These are phyloP conservation scores for Cyclotella kingstonii DNA, from an alignment of 108 stramenopile genomes.

Conservation along the genomic window DNA sequence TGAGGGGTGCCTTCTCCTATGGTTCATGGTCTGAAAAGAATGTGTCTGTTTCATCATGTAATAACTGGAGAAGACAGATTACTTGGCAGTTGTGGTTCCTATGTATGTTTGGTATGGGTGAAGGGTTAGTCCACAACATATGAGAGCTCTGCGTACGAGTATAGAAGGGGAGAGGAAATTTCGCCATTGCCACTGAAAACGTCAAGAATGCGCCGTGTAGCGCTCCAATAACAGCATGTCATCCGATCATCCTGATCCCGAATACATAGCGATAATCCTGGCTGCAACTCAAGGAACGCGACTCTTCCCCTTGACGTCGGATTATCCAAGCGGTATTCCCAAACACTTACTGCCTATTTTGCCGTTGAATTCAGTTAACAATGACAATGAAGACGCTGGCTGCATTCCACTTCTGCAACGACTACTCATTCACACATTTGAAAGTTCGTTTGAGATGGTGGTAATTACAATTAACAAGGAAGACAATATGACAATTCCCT, in stretches of 20 bases:
- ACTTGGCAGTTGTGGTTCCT: no score
- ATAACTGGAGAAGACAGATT: no score
- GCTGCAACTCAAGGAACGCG: conserved; percentile 68
- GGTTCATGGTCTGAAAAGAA: no score
- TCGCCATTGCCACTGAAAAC: no score
- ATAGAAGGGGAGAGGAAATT: no score
- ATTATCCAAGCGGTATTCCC: conserved; percentile 38
- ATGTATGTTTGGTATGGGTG: no score
- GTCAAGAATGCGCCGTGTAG: no score
- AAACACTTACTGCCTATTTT: conserved; percentile 68
- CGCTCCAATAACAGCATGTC: no score
- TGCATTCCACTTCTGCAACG: conserved; percentile 50
- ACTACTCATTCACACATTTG: conserved; percentile 31
- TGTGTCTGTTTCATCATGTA: no score
- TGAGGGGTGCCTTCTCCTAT: no score
- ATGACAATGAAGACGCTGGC: neutral
- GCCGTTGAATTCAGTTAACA: conserved; percentile 16
- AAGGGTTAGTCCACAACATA: no score
- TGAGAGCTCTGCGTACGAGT: no score
- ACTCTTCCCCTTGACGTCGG: conserved; percentile 70
- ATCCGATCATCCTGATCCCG: conserved; percentile 39
- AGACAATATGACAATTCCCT: conserved; percentile 53
- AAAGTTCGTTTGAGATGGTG: conserved; percentile 41
- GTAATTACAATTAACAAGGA: conserved; percentile 55
- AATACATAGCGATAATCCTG: conserved; percentile 63